phyloP scores from a whole-genome alignment of 495 filamentous ascomycete genomes.

The Penicillium salamii region DNA sequence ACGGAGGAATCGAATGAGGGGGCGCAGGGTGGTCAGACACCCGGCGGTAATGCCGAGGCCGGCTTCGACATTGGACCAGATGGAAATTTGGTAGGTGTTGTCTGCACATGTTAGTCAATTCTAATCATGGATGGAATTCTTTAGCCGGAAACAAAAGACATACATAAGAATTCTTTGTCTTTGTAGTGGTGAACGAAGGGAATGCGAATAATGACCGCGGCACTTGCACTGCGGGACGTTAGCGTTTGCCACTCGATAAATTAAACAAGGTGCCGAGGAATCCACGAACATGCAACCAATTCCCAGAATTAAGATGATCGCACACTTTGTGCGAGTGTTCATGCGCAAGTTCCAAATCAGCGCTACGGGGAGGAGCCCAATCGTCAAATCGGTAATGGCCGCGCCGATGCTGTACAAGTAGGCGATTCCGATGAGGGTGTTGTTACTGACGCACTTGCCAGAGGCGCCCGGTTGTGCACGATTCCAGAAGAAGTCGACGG shows the following conservation, averaged over 20 bases:
- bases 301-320: constrained; percentile 25
- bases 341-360: constrained; percentile 32
- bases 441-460: constrained; percentile 27
- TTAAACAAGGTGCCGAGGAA: neutral
- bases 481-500: constrained; percentile 35
- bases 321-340: constrained; percentile 26
- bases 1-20: constrained; percentile 33
- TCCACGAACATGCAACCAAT: constrained; percentile 35
- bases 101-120: constrained; percentile 14
- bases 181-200: constrained; percentile 29
- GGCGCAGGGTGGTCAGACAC: constrained; percentile 37
- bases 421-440: constrained; percentile 25
- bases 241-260: constrained; percentile 1
- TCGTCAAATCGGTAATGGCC: constrained; percentile 33
- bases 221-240: constrained; percentile 26
- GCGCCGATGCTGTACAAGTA: constrained; percentile 37
- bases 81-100: constrained; percentile 33
- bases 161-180: constrained; percentile 31
- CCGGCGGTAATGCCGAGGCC: constrained; percentile 40
- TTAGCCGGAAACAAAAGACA: neutral
- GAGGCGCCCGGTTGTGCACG: neutral
- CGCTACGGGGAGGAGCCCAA: constrained; percentile 31
- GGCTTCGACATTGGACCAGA: constrained; percentile 41
- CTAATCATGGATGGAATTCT: neutral
- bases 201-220: constrained; percentile 36